Percentiles rank a stretch among this genome's conserved stretches.
Conservation (phyloP, 139 green algal genomes). For the Chlamydomonas incerta region DNA sequence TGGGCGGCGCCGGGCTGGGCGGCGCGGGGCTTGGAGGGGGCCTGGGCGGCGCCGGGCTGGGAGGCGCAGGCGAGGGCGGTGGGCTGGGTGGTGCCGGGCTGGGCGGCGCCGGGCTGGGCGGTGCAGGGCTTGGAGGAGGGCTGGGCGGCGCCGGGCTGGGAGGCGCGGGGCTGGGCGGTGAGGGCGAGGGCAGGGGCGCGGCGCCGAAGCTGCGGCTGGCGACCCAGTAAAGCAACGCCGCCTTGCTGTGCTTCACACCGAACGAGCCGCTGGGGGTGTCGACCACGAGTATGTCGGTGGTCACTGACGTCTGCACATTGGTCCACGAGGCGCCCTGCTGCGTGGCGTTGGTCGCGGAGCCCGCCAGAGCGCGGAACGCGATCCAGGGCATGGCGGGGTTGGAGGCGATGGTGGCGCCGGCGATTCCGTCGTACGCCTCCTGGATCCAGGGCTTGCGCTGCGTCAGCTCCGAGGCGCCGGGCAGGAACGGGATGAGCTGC, state of each 20-base stretch:
- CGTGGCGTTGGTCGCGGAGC: not conserved
- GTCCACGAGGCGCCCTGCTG: not conserved
- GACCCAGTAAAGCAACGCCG: no score
- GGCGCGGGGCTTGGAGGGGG: not conserved
- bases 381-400: not conserved
- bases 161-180: not conserved
- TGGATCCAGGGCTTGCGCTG: not conserved
- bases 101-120: not conserved
- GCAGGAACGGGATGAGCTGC: conserved; percentile 19
- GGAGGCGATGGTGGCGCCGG: not conserved
- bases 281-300: no score
- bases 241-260: no score
- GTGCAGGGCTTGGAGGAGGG: no score
- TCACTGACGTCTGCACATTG: no score
- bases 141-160: not conserved
- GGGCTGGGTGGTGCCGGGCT: not conserved
- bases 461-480: conserved; percentile 7
- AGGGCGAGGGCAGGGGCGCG: not conserved
- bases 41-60: not conserved
- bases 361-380: not conserved
- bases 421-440: not conserved
- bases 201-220: no score
- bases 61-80: not conserved
- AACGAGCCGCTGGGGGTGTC: no score
- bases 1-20: not conserved